phyloP scores from a whole-genome alignment of 108 stramenopile species.

The Cyclostephanos tholiformis region DNA sequence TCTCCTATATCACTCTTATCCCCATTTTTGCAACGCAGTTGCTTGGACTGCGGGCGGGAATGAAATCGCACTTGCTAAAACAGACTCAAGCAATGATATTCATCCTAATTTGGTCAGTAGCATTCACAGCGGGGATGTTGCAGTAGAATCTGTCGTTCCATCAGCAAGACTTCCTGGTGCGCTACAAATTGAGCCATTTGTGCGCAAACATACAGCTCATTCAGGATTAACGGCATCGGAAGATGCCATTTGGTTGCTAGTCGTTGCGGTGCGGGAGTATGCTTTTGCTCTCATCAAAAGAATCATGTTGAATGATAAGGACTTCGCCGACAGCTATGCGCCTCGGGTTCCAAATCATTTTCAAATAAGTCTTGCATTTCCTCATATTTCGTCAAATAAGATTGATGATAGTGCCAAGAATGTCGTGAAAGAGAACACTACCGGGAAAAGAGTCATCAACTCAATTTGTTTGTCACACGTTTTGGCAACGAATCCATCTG shows the following conservation, averaged over 20 bases:
- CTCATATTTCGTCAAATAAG: background rate
- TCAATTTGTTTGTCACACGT: slow-evolving; percentile 8
- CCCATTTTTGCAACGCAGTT: slow-evolving; percentile 1
- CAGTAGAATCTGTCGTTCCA: slow-evolving; percentile 23
- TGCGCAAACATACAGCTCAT: slow-evolving; percentile 49
- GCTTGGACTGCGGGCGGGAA: slow-evolving; percentile 21
- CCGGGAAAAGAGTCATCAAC: slow-evolving; percentile 2
- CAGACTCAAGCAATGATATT: background rate
- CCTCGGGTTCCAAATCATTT: slow-evolving; percentile 25
- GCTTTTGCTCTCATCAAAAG: slow-evolving; percentile 47
- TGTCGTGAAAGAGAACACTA: background rate
- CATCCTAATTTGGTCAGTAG: background rate
- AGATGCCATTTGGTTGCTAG: slow-evolving; percentile 71
- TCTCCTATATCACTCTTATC: slow-evolving; percentile 1
- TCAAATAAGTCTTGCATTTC: slow-evolving; percentile 16
- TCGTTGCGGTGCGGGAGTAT: slow-evolving; percentile 68
- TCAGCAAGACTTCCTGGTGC: slow-evolving; percentile 68
- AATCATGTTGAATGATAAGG: slow-evolving; percentile 41
- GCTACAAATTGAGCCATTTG: slow-evolving; percentile 61
- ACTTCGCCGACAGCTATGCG: slow-evolving; percentile 8
- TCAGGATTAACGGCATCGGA: slow-evolving; percentile 60
- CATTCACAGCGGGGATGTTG: background rate
- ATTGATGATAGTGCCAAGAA: background rate
- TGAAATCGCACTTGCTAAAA: slow-evolving; percentile 14
- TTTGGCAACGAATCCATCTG: slow-evolving; percentile 9